Conservation (phyloP, 2,329 filamentous ascomycete species). For the Colletotrichum paranaense region DNA sequence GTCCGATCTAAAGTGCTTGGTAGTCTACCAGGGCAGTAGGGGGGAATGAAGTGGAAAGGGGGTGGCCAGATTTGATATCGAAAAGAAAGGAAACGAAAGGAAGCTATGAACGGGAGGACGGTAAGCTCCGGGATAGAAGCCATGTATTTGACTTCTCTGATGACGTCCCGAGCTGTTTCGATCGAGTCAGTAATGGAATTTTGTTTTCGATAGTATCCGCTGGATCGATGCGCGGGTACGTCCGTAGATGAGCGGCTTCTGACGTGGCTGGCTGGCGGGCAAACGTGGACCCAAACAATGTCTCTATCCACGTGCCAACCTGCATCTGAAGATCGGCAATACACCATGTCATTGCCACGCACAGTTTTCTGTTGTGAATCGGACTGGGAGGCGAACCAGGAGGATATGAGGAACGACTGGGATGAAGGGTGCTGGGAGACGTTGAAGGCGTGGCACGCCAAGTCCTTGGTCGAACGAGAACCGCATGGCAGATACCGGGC, state of each 20-base stretch:
- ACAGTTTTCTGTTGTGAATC: background rate
- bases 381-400: background rate
- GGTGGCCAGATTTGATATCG: background rate
- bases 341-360: background rate
- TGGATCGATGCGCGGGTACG: background rate
- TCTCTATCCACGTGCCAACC: background rate
- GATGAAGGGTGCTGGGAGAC: background rate
- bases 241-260: background rate
- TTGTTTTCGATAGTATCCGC: background rate
- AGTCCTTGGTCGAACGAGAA: background rate
- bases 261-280: background rate
- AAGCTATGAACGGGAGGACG: background rate
- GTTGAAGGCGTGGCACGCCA: slow-evolving; percentile 22
- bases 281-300: background rate
- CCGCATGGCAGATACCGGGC: background rate
- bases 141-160: background rate
- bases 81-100: background rate
- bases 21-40: background rate
- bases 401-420: background rate
- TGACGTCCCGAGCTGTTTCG: background rate
- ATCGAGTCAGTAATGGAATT: background rate
- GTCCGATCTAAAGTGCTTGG: background rate
- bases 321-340: background rate
- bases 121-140: background rate
- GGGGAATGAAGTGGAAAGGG: background rate